These are phyloP conservation scores for Coriolopsis trogii DNA, from an alignment of 1,284 basidiomycete species.

Conservation along the genomic window DNA sequence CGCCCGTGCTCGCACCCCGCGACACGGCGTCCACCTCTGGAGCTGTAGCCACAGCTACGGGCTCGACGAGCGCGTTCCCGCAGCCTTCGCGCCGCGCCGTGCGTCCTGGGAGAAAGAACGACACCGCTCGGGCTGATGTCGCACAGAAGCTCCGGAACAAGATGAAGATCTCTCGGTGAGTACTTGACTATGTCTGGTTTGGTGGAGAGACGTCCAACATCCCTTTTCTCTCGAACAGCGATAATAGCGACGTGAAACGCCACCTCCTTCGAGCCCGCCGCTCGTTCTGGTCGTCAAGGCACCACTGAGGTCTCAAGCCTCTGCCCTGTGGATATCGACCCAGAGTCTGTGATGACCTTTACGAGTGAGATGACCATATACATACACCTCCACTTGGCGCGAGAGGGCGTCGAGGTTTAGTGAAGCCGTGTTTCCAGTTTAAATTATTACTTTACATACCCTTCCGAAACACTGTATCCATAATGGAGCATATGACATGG, in stretches of 20 bases:
- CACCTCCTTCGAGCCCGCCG: not conserved
- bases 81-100: not conserved
- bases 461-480: not conserved
- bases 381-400: not conserved
- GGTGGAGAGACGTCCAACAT: not conserved
- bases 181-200: not conserved
- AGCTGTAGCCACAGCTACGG: not conserved
- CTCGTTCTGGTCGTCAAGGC: not conserved
- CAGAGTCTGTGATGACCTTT: not conserved
- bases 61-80: not conserved
- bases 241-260: not conserved
- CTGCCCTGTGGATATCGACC: not conserved
- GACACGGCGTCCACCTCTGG: not conserved
- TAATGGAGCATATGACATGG: no score
- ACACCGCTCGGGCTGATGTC: not conserved
- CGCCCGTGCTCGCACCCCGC: conserved; percentile 4
- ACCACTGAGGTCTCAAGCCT: not conserved
- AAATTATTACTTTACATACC: not conserved
- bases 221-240: not conserved
- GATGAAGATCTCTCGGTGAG: not conserved
- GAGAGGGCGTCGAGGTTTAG: not conserved
- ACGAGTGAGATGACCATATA: not conserved
- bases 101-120: not conserved
- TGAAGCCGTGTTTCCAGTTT: not conserved
- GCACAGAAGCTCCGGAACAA: not conserved